phyloP scores from a whole-genome alignment of 495 filamentous ascomycete genomes.

The Penicillium taxi region DNA sequence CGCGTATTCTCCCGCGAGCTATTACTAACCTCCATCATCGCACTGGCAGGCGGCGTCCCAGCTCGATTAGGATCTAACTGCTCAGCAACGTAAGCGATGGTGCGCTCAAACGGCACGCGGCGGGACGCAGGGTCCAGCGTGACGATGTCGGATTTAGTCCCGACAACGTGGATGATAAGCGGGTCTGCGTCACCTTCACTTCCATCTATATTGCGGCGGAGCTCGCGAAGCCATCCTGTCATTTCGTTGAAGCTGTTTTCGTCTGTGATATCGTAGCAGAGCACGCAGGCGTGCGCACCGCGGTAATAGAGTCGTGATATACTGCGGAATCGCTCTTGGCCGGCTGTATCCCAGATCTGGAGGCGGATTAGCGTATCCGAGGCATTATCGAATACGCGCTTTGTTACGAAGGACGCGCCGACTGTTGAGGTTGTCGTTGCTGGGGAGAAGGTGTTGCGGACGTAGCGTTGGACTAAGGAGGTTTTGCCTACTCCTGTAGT shows the following conservation, averaged over 20 bases:
- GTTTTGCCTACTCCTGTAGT: conserved; percentile 82
- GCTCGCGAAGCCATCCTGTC: conserved; percentile 81
- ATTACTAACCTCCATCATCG: conserved; percentile 17
- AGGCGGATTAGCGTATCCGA: conserved; percentile 71
- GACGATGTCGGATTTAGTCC: conserved; percentile 90
- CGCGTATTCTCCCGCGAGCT: conserved; percentile 11
- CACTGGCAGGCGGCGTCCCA: conserved; percentile 58
- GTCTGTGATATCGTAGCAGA: conserved; percentile 92
- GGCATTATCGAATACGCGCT: conserved; percentile 79
- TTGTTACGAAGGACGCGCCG: conserved; percentile 90
- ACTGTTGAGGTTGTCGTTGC: conserved; percentile 68
- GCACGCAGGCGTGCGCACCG: conserved; percentile 85
- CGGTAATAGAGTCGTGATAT: conserved; percentile 94
- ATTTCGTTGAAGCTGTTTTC: conserved; percentile 83
- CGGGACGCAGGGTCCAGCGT: conserved; percentile 66
- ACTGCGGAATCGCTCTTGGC: conserved; percentile 88
- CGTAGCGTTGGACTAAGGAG: conserved; percentile 78
- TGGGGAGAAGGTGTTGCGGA: conserved; percentile 69
- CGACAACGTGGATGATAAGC: conserved; percentile 91
- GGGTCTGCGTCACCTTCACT: conserved; percentile 35
- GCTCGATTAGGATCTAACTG: conserved; percentile 63
- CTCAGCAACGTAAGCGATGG: conserved; percentile 90
- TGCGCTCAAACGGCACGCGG: conserved; percentile 85
- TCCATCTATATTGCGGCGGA: conserved; percentile 55
- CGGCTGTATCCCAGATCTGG: conserved; percentile 92